Evolutionary conservation across 306 rosid genomes (phyloP).

Genomic region (Cucumis melo): DNA sequence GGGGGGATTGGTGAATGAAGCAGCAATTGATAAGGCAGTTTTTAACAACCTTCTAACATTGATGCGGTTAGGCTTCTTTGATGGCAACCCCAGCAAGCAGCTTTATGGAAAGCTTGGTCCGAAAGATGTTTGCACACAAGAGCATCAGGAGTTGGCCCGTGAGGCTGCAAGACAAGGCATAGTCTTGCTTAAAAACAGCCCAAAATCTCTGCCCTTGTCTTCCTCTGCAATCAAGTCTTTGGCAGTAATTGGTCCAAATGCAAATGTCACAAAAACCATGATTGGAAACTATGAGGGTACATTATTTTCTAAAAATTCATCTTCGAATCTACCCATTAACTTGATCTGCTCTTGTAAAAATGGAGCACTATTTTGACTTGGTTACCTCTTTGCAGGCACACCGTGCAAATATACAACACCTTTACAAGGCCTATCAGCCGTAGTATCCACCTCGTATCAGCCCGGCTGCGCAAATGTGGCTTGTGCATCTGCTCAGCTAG

Average conservation of each 20-base stretch:
- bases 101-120: constrained; percentile 79
- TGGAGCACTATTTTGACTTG: neutral
- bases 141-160: constrained; percentile 59
- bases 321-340: neutral
- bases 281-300: constrained; percentile 88
- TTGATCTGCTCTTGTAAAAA: neutral
- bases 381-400: constrained; percentile 39
- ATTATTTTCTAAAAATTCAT: neutral
- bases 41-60: constrained; percentile 71
- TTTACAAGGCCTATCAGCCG: constrained; percentile 65
- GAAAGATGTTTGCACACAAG: constrained; percentile 76
- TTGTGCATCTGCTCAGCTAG: constrained; percentile 45
- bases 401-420: constrained; percentile 82
- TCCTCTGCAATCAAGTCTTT: constrained; percentile 54
- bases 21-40: constrained; percentile 57
- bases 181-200: constrained; percentile 72
- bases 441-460: constrained; percentile 48
- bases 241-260: constrained; percentile 93
- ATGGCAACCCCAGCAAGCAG: constrained; percentile 78
- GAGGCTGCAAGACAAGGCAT: constrained; percentile 96
- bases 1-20: constrained; percentile 60
- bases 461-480: constrained; percentile 69
- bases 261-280: constrained; percentile 81
- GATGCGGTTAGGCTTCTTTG: constrained; percentile 90
- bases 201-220: constrained; percentile 54